Conservation (phyloP, 192 early-diverging fungal species). For the Entomortierella parvispora region DNA sequence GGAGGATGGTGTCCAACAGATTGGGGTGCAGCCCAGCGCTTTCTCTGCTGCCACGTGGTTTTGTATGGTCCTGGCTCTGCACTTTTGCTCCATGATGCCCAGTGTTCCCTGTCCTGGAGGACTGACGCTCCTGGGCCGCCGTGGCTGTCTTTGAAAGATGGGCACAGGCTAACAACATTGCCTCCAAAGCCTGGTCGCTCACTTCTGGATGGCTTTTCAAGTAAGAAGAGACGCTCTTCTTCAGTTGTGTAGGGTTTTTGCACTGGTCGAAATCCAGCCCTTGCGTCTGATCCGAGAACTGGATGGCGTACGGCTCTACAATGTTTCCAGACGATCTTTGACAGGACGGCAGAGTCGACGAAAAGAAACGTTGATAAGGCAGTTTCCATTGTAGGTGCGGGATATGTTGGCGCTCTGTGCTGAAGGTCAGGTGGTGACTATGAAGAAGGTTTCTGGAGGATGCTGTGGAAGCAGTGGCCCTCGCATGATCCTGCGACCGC, state of each 20-base stretch:
- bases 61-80: background rate
- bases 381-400: background rate
- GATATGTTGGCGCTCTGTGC: too few relatives aligned
- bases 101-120: background rate
- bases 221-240: conserved; percentile 34
- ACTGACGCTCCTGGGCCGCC: background rate
- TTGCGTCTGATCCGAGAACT: background rate
- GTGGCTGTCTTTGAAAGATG: conserved; percentile 1
- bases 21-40: conserved; percentile 10
- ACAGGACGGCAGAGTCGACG: background rate
- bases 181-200: conserved; percentile 23
- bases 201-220: conserved; percentile 33
- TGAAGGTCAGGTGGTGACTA: too few relatives aligned
- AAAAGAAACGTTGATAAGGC: background rate
- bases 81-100: background rate
- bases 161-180: conserved; percentile 34
- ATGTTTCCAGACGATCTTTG: too few relatives aligned
- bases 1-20: conserved; percentile 31
- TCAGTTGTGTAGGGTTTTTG: conserved; percentile 39
- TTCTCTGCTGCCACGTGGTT: too few relatives aligned
- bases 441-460: too few relatives aligned
- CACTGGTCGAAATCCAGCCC: conserved; percentile 10
- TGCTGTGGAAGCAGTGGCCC: too few relatives aligned
- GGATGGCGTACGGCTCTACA: background rate
- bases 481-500: too few relatives aligned